Conservation (phyloP, 2,329 filamentous ascomycete genomes). For the Fusarium stilboides region DNA sequence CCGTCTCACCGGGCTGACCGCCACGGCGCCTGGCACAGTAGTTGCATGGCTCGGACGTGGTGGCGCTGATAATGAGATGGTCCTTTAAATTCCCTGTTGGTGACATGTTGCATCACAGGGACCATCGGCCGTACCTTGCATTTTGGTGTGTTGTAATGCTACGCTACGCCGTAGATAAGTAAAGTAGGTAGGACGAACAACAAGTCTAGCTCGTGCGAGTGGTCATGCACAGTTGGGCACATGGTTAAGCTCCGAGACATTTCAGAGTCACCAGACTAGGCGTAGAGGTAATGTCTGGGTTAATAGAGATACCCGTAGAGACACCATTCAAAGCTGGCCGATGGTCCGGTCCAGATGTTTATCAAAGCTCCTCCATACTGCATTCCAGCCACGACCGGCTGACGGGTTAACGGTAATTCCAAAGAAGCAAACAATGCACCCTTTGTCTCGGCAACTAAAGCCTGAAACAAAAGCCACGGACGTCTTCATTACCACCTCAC, state of each 20-base stretch:
- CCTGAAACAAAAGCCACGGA: constrained; percentile 1
- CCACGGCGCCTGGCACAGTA: background rate
- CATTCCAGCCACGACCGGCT: constrained; percentile 6
- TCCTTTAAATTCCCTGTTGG: constrained; percentile 3
- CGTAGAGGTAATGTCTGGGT: background rate
- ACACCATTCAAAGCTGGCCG: background rate
- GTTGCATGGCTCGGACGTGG: constrained; percentile 1
- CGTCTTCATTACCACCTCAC: constrained; percentile 1
- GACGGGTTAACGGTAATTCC: background rate
- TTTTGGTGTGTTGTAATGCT: constrained; percentile 3
- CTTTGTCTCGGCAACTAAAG: constrained; percentile 12
- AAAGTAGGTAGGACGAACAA: background rate
- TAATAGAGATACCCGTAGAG: background rate
- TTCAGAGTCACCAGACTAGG: background rate
- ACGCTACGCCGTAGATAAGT: background rate
- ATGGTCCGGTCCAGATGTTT: background rate
- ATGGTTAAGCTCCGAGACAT: background rate
- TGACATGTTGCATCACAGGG: background rate
- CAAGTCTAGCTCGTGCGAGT: background rate
- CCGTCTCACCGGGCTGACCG: constrained; percentile 11
- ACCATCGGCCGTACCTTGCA: constrained; percentile 1
- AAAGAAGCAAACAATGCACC: background rate
- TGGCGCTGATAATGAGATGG: constrained; percentile 6
- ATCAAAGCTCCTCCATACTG: background rate
- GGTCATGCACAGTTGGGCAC: background rate